Percentiles rank a stretch among this genome's conserved stretches.
Conservation (phyloP, 352 stramenopile species). For the Phytophthora sp. region DNA sequence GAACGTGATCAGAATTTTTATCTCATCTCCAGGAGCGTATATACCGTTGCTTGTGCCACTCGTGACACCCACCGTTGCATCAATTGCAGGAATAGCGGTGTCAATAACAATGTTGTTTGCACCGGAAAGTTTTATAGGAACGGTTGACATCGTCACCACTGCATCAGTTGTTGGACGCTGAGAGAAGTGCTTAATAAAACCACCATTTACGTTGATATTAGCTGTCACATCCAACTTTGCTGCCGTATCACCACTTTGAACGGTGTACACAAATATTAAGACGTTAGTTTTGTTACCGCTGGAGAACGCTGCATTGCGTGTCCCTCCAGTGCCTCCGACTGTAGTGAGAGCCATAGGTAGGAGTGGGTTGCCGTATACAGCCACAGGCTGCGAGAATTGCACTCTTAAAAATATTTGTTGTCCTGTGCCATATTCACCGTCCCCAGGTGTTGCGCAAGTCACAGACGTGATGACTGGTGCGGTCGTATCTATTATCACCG, state of each 20-base stretch:
- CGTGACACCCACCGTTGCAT: slow-evolving; percentile 63
- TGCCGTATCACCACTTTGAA: slow-evolving; percentile 61
- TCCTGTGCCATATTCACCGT: slow-evolving; percentile 73
- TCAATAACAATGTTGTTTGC: slow-evolving; percentile 73
- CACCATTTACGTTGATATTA: slow-evolving; percentile 63
- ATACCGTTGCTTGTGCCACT: slow-evolving; percentile 52
- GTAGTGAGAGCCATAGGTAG: slow-evolving; percentile 52
- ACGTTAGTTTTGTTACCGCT: slow-evolving; percentile 76
- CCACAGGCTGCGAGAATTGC: slow-evolving; percentile 63
- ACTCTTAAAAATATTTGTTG: slow-evolving; percentile 69
- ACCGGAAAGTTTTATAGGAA: slow-evolving; percentile 53
- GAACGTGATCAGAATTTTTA: slow-evolving; percentile 74
- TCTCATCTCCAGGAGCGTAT: slow-evolving; percentile 73
- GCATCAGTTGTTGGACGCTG: slow-evolving; percentile 71
- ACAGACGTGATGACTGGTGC: slow-evolving; percentile 65
- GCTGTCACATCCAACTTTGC: slow-evolving; percentile 56
- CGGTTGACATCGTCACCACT: slow-evolving; percentile 46
- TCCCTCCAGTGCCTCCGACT: slow-evolving; percentile 41
- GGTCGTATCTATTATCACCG: slow-evolving; percentile 74
- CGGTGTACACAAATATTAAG: slow-evolving; percentile 74
- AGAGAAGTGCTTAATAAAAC: slow-evolving; percentile 76
- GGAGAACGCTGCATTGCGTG: slow-evolving; percentile 48
- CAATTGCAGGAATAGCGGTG: slow-evolving; percentile 58
- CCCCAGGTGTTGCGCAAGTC: slow-evolving; percentile 47
- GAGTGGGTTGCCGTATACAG: slow-evolving; percentile 66